These are phyloP conservation scores for Colletotrichum theobromicola DNA, from an alignment of 2,329 filamentous ascomycete species.

Conservation along the genomic window DNA sequence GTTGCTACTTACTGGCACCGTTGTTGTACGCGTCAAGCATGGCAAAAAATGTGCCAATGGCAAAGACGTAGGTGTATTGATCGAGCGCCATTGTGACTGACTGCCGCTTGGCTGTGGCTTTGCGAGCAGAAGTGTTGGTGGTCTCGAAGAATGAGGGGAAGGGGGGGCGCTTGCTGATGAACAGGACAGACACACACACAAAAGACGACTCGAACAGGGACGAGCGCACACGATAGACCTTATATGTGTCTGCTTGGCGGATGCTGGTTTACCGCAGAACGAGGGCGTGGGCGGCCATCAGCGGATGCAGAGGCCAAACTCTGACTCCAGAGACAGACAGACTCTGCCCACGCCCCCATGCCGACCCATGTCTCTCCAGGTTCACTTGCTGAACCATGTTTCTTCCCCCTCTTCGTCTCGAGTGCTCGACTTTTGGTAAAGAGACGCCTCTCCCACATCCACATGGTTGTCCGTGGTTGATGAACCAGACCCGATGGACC, in stretches of 20 bases:
- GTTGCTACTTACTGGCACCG: constrained; percentile 68
- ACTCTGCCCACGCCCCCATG: background rate
- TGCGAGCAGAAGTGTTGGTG: constrained; percentile 2
- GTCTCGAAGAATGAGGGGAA: background rate
- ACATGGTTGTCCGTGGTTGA: background rate
- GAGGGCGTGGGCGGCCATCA: background rate
- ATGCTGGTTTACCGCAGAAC: background rate
- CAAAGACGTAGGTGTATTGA: constrained; percentile 75
- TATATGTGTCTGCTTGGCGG: constrained; percentile 13
- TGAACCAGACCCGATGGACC: background rate
- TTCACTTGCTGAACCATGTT: background rate
- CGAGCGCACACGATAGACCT: constrained; percentile 3
- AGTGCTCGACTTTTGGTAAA: background rate
- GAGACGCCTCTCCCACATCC: background rate
- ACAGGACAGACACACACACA: background rate
- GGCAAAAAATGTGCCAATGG: constrained; percentile 77
- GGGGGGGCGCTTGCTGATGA: background rate
- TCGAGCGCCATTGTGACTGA: constrained; percentile 58
- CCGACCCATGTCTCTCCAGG: background rate
- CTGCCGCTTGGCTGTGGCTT: constrained; percentile 5
- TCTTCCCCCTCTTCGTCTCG: background rate
- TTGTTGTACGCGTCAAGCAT: constrained; percentile 81
- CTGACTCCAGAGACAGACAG: background rate
- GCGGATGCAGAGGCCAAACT: background rate
- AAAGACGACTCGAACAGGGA: accelerated